phyloP scores from a whole-genome alignment of 352 stramenopile genomes.

The Phytophthora sansomeana region DNA sequence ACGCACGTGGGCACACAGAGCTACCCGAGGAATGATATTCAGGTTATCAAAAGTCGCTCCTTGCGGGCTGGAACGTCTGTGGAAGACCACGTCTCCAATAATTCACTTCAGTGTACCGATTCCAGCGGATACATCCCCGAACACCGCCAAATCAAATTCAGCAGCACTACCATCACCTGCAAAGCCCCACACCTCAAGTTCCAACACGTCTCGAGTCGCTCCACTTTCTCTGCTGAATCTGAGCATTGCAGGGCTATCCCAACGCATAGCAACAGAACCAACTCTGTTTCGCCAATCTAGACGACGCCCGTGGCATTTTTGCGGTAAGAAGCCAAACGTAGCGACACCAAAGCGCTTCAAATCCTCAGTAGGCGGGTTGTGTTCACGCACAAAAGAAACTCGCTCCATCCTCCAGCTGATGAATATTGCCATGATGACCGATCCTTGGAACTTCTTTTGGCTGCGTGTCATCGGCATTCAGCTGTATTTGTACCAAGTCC shows the following conservation, averaged over 20 bases:
- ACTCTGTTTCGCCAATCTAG: neutral
- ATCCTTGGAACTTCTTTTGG: slow-evolving; percentile 49
- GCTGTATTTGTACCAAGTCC: slow-evolving; percentile 48
- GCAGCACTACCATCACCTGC: neutral
- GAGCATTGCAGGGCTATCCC: neutral
- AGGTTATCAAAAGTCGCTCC: slow-evolving; percentile 10
- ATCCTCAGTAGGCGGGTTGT: neutral
- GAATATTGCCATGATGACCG: slow-evolving; percentile 64
- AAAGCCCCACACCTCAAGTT: neutral
- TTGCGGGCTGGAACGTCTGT: slow-evolving; percentile 31
- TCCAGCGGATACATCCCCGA: neutral
- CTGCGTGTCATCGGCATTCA: slow-evolving; percentile 39
- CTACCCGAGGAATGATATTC: slow-evolving; percentile 20
- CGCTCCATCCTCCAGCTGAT: slow-evolving; percentile 47
- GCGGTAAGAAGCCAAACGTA: slow-evolving; percentile 1
- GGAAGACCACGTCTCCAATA: slow-evolving; percentile 22
- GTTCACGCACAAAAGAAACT: slow-evolving; percentile 10
- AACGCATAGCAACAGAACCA: neutral
- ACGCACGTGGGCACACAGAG: slow-evolving; percentile 1
- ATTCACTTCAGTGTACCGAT: slow-evolving; percentile 28
- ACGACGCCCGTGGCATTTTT: slow-evolving; percentile 11
- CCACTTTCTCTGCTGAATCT: slow-evolving; percentile 1
- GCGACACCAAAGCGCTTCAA: slow-evolving; percentile 5
- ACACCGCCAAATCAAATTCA: neutral
- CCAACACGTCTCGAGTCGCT: slow-evolving; percentile 8